phyloP scores from a whole-genome alignment of 495 filamentous ascomycete species.

The Poronia punctata region DNA sequence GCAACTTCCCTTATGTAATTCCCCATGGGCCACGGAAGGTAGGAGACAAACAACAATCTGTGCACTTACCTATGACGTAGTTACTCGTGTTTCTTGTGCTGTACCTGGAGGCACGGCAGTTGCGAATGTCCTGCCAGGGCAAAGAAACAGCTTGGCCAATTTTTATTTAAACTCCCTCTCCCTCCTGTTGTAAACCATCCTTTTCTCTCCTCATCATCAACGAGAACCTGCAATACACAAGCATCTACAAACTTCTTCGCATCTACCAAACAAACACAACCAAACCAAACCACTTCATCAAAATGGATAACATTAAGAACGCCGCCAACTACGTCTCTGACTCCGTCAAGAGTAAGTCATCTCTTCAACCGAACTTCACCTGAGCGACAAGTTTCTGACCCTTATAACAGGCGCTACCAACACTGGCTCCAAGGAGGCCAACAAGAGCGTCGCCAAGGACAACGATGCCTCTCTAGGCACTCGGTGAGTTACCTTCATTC shows the following conservation, averaged over 20 bases:
- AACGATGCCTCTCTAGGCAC: conserved; percentile 38
- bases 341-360: conserved; percentile 44
- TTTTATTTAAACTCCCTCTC: conserved; percentile 12
- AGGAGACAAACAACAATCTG: no score
- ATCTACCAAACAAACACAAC: conserved; percentile 23
- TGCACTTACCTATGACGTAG: no score
- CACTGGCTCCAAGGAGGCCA: conserved; percentile 56
- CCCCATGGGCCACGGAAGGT: no score
- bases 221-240: conserved; percentile 12
- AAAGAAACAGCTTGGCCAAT: no score
- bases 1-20: no score
- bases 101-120: no score
- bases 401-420: conserved; percentile 21
- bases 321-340: conserved; percentile 55
- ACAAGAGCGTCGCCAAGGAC: conserved; percentile 61
- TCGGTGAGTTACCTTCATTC: conserved; percentile 37
- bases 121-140: no score
- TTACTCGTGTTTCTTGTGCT: no score
- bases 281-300: conserved; percentile 33
- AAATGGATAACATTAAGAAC: conserved; percentile 54
- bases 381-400: conserved; percentile 8
- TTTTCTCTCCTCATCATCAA: conserved; percentile 10
- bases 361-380: background rate
- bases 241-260: conserved; percentile 19
- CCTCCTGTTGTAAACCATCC: background rate